A percentile compares a stretch with the other conserved stretches of the same genome.
phyloP scores from a whole-genome alignment of 2,329 filamentous ascomycete species.

The Aspergillus sp. region DNA sequence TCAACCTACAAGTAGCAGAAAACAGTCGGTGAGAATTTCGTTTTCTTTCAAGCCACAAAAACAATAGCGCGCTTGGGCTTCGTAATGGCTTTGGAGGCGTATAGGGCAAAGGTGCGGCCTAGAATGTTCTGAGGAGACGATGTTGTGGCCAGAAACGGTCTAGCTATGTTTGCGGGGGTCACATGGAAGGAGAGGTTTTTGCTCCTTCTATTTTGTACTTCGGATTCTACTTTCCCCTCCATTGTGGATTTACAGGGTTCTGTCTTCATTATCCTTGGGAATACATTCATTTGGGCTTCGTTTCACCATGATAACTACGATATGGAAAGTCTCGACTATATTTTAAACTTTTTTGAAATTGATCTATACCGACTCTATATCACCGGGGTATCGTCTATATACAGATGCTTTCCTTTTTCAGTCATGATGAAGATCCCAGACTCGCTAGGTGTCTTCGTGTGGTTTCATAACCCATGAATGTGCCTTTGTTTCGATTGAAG shows the following conservation, averaged over 20 bases:
- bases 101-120: not conserved
- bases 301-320: not conserved
- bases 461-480: not conserved
- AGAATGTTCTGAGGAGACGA: not conserved
- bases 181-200: not conserved
- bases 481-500: not conserved
- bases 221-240: not conserved
- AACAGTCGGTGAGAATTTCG: no score
- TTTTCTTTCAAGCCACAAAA: not conserved
- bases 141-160: not conserved
- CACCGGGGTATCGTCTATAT: slow-evolving; percentile 15
- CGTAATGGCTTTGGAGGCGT: not conserved
- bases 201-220: not conserved
- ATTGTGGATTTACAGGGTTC: not conserved
- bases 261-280: not conserved
- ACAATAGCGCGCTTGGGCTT: not conserved
- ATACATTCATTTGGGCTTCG: not conserved
- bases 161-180: not conserved
- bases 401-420: slow-evolving; percentile 3
- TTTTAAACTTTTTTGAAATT: slow-evolving; percentile 7
- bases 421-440: not conserved
- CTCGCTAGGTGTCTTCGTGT: not conserved
- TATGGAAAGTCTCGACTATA: not conserved
- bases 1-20: not conserved
- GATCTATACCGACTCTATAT: slow-evolving; percentile 1